Evolutionary conservation across 139 green algal genomes (phyloP), one percentile per base, ranked within the genome.

Genomic region (Haematococcus sp.): DNA sequence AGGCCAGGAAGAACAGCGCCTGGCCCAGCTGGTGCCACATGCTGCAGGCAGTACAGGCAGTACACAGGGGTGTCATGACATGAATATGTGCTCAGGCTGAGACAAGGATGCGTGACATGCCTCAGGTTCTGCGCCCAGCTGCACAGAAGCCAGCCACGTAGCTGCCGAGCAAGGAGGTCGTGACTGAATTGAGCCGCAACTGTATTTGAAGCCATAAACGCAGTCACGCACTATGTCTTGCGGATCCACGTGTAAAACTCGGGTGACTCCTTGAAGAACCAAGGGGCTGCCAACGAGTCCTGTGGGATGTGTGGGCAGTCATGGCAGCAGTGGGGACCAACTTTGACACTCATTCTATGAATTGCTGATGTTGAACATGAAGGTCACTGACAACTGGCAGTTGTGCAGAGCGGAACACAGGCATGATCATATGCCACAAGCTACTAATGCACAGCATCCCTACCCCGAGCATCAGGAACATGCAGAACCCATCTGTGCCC

Each of bases 21-120:
- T 81, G 81, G 17, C 59, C 81, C n/a, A 91, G 15, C 49, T 80
- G 75, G 64, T 93, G 88, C 63, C 78, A 87, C 65, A 83, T 83
- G 87, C 40, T 49, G 40, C 40, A 49, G 7, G 11, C n/a, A 19
- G 40, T 49, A 11, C 40, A 49, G 7, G 11, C 40, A 49, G 40
- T 49, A 11, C 40, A 49, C 11, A 49, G 40, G n/a, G 40, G 40
- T 49, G 40, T 49, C 40, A 49, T 49, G 40, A 11, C 40, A 19
- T 49, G 40, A n/a, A n/a, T n/a, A n/a, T n/a, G n/a, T n/a, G n/a
- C n/a, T n/a, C n/a, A n/a, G n/a, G n/a, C n/a, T n/a, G n/a, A n/a
- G n/a, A n/a, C n/a, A n/a, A 16, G 13, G 44, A 16, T 54, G 44
- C 44, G 16, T 54, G 44, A 16, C 13, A 16, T 54, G 44, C 44